phyloP scores from a whole-genome alignment of 768 basidiomycete species.

The Pleurotus tuoliensis region DNA sequence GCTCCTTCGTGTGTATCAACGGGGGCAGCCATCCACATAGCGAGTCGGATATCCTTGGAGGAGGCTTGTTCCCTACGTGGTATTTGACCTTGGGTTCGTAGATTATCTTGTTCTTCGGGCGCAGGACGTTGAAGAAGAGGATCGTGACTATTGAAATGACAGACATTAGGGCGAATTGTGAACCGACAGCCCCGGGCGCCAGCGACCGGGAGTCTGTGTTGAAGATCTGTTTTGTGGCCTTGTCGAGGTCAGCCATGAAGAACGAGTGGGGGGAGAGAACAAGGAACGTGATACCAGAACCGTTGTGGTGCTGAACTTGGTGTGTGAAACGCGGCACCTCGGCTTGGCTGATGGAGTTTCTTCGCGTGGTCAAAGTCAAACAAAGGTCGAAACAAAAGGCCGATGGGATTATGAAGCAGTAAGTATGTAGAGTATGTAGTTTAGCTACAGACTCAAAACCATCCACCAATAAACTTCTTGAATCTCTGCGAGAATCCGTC shows the following conservation, averaged over 20 bases:
- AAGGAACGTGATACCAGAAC: not conserved
- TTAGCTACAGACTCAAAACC: not conserved
- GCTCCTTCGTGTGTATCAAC: slow-evolving; percentile 77
- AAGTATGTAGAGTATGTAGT: not conserved
- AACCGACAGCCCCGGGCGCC: slow-evolving; percentile 75
- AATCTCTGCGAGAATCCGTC: not conserved
- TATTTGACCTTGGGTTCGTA: slow-evolving; percentile 89
- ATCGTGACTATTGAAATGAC: slow-evolving; percentile 64
- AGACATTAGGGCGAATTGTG: slow-evolving; percentile 74
- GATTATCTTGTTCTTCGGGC: slow-evolving; percentile 80
- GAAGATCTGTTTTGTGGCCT: slow-evolving; percentile 36
- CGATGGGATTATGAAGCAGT: not conserved
- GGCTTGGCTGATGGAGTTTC: too few relatives aligned
- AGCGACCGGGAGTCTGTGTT: slow-evolving; percentile 51
- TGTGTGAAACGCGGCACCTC: slow-evolving; percentile 3
- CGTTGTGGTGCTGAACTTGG: not conserved
- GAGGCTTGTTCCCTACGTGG: slow-evolving; percentile 61
- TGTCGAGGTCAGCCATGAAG: slow-evolving; percentile 31
- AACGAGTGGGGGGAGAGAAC: slow-evolving; percentile 3
- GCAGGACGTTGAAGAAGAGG: slow-evolving; percentile 71
- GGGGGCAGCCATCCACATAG: slow-evolving; percentile 87
- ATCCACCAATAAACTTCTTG: slow-evolving; percentile 1
- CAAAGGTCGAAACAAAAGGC: too few relatives aligned
- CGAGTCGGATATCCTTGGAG: slow-evolving; percentile 68
- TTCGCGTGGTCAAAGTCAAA: too few relatives aligned